A percentile compares a stretch with the other conserved stretches of the same genome.
These are phyloP conservation scores for Marasmius sp. DNA, from an alignment of 1,284 basidiomycete genomes.

Conservation along the genomic window DNA sequence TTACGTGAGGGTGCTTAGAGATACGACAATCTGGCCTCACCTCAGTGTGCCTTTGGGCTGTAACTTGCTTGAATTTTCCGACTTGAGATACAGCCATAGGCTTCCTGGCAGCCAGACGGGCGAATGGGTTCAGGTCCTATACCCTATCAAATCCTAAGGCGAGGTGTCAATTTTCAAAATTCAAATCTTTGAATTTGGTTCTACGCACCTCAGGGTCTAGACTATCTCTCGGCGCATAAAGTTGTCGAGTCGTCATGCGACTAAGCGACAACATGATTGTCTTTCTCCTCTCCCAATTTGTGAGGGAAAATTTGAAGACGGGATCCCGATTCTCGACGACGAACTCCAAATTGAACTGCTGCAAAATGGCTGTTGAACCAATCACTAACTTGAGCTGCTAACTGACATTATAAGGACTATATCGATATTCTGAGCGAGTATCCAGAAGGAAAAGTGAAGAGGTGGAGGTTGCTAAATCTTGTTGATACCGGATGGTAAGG, in stretches of 20 bases:
- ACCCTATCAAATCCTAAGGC: constrained; percentile 48
- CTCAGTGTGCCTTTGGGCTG: constrained; percentile 71
- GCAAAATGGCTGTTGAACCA: constrained; percentile 25
- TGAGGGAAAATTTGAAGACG: too few species aligned
- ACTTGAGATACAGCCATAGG: constrained; percentile 84
- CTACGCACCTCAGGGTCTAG: constrained; percentile 72
- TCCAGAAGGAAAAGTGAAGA: constrained; percentile 81
- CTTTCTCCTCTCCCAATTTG: constrained; percentile 39
- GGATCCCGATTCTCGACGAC: too few species aligned
- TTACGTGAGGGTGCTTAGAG: too few species aligned
- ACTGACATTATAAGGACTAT: constrained; percentile 75
- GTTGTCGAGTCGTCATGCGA: constrained; percentile 59
- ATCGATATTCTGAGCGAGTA: constrained; percentile 82
- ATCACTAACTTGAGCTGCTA: constrained; percentile 74
- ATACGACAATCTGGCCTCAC: constrained; percentile 41
- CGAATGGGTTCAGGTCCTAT: constrained; percentile 80
- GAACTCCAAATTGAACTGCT: too few species aligned
- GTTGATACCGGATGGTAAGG: background rate
- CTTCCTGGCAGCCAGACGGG: constrained; percentile 66
- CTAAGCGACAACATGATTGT: constrained; percentile 47
- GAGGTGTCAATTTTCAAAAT: background rate
- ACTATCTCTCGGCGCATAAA: constrained; percentile 70
- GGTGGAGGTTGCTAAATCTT: constrained; percentile 58
- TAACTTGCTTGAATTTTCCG: constrained; percentile 85
- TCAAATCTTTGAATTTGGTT: background rate